Percentiles rank a stretch among this genome's conserved stretches.
These are phyloP conservation scores for Scedosporium apiospermum DNA, from an alignment of 2,329 filamentous ascomycete genomes.

Conservation along the genomic window DNA sequence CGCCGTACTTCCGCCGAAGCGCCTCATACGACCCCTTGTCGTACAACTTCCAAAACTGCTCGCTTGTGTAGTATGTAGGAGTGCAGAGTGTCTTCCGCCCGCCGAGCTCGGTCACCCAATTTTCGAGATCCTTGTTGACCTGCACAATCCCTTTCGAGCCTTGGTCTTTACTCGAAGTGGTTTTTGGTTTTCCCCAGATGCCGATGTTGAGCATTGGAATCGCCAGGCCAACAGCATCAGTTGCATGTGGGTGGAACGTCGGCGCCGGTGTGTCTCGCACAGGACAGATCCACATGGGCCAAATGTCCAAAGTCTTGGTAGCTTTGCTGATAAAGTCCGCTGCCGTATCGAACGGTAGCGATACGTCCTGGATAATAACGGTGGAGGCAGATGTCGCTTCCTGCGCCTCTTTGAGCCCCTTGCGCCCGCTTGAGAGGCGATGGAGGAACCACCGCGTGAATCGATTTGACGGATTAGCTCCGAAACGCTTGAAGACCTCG, in stretches of 20 bases:
- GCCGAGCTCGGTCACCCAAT: constrained; percentile 44
- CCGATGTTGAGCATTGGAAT: constrained; percentile 50
- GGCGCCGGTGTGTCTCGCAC: constrained; percentile 28
- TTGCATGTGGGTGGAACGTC: constrained; percentile 19
- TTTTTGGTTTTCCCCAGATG: constrained; percentile 39
- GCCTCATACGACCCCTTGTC: constrained; percentile 49
- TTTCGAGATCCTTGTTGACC: constrained; percentile 51
- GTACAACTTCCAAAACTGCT: constrained; percentile 60
- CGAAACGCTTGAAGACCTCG: constrained; percentile 55
- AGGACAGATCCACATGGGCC: constrained; percentile 48
- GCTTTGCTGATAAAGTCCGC: constrained; percentile 38
- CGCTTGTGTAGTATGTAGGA: constrained; percentile 57
- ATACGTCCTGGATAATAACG: constrained; percentile 58
- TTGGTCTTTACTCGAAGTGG: constrained; percentile 30
- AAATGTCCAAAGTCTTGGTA: constrained; percentile 33
- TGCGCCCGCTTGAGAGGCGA: constrained; percentile 51
- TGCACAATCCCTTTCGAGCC: constrained; percentile 27
- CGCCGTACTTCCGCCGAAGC: constrained; percentile 49
- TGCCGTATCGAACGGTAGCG: constrained; percentile 33
- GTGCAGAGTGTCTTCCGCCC: constrained; percentile 65
- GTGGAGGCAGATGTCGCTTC: constrained; percentile 34
- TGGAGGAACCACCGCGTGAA: constrained; percentile 51
- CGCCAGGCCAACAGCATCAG: constrained; percentile 13
- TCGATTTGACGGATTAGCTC: constrained; percentile 52
- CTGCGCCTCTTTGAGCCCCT: constrained; percentile 52